Conservation (phyloP, 2,329 filamentous ascomycete genomes). For the Talaromyces verruculosus region DNA sequence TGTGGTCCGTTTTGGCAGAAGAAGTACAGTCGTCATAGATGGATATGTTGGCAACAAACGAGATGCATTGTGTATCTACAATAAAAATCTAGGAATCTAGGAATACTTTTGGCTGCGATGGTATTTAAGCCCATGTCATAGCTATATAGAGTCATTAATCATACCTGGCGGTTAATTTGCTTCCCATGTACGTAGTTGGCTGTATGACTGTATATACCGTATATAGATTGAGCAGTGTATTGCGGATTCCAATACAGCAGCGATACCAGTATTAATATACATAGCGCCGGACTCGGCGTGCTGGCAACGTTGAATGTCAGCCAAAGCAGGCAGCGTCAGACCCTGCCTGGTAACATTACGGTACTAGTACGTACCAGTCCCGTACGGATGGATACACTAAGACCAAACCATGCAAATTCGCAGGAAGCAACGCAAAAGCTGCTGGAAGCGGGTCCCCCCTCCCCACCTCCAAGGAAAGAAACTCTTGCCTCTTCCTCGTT, state of each 20-base stretch:
- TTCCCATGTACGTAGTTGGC: not conserved
- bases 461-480: conserved; percentile 20
- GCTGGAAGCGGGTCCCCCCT: conserved; percentile 15
- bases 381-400: not conserved
- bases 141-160: not conserved
- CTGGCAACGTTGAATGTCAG: not conserved
- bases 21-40: conserved; percentile 6
- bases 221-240: not conserved
- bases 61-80: not conserved
- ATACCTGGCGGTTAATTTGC: not conserved
- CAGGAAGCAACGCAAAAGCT: conserved; percentile 2
- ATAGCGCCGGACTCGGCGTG: conserved; percentile 17
- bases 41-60: not conserved
- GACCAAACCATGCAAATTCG: not conserved
- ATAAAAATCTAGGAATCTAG: not conserved
- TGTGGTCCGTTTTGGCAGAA: not conserved
- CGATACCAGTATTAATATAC: not conserved
- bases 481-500: conserved; percentile 7
- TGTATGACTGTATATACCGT: not conserved
- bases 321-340: not conserved
- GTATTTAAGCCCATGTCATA: not conserved
- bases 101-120: not conserved
- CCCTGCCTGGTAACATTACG: not conserved
- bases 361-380: not conserved
- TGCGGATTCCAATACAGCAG: not conserved